phyloP scores from a whole-genome alignment of 768 basidiomycete genomes.

The Lentinula detonsa region DNA sequence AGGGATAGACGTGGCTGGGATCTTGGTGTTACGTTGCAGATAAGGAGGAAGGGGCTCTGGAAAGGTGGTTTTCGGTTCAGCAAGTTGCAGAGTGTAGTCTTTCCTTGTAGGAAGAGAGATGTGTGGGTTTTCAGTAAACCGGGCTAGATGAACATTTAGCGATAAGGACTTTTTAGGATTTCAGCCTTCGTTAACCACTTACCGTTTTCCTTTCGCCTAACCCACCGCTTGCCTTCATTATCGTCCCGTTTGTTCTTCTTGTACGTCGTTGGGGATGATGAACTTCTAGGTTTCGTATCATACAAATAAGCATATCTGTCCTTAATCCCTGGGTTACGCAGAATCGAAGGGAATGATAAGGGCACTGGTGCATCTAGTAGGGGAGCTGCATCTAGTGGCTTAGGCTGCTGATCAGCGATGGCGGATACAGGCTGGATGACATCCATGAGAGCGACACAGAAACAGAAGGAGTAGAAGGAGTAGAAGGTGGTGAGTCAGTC shows the following conservation, averaged over 20 bases:
- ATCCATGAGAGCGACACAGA: background rate
- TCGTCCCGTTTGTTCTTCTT: conserved; percentile 48
- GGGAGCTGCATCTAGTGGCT: background rate
- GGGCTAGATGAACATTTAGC: conserved; percentile 34
- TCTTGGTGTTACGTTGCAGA: conserved; percentile 52
- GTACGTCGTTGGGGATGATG: conserved; percentile 9
- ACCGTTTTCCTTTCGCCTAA: conserved; percentile 76
- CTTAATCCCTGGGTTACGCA: conserved; percentile 51
- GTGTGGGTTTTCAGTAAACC: conserved; percentile 68
- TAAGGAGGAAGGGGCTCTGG: conserved; percentile 71
- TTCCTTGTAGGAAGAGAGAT: conserved; percentile 53
- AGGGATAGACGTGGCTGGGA: conserved; percentile 40
- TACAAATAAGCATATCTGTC: conserved; percentile 51
- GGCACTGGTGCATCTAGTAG: conserved; percentile 28
- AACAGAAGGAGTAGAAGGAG: background rate
- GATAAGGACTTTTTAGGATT: background rate
- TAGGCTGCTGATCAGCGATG: background rate
- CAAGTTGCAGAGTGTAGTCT: conserved; percentile 45
- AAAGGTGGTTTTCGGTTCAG: conserved; percentile 52
- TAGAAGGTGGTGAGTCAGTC: too few species aligned
- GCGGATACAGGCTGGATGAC: background rate
- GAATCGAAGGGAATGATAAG: conserved; percentile 67
- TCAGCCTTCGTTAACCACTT: conserved; percentile 11
- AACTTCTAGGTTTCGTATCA: conserved; percentile 8
- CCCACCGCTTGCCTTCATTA: conserved; percentile 75